A percentile compares a stretch with the other conserved stretches of the same genome.
phyloP scores from a whole-genome alignment of 164 flowering plant species.

The Stephania cephalantha region DNA sequence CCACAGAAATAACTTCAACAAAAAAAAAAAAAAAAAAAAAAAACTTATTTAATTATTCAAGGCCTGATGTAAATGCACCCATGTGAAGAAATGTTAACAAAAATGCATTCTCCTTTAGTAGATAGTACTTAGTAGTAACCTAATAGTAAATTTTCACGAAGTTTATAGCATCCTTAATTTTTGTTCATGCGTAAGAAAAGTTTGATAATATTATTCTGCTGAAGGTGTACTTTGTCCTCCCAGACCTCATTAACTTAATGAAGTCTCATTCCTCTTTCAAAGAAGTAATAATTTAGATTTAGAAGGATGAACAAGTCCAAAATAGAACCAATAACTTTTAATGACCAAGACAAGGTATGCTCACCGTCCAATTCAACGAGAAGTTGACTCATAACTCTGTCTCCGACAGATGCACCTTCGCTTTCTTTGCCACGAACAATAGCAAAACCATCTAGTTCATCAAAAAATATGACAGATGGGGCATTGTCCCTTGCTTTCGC shows the following conservation, averaged over 20 bases:
- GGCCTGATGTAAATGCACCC: neutral
- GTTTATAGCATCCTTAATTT: too few species aligned
- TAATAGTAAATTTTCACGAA: too few species aligned
- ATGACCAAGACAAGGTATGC: conserved; percentile 5
- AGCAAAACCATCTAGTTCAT: conserved; percentile 96
- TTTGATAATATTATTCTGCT: too few species aligned
- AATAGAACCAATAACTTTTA: neutral
- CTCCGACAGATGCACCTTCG: conserved; percentile 84
- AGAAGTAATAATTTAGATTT: neutral
- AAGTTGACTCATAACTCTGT: conserved; percentile 93
- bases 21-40: neutral
- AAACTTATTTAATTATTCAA: neutral
- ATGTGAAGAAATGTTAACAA: neutral
- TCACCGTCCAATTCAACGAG: conserved; percentile 96
- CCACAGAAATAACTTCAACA: neutral
- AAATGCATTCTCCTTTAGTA: neutral
- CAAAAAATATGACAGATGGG: conserved; percentile 91
- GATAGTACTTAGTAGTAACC: too few species aligned
- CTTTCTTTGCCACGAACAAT: conserved; percentile 78
- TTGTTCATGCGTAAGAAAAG: too few species aligned
- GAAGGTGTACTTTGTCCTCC: too few species aligned
- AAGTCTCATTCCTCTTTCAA: too few species aligned
- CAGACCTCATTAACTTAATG: too few species aligned
- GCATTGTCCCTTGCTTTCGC: conserved; percentile 93
- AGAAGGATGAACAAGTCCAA: neutral